Evolutionary conservation across 2,329 filamentous ascomycete species (phyloP).

Genomic region (Teratosphaeria zuluensis): DNA sequence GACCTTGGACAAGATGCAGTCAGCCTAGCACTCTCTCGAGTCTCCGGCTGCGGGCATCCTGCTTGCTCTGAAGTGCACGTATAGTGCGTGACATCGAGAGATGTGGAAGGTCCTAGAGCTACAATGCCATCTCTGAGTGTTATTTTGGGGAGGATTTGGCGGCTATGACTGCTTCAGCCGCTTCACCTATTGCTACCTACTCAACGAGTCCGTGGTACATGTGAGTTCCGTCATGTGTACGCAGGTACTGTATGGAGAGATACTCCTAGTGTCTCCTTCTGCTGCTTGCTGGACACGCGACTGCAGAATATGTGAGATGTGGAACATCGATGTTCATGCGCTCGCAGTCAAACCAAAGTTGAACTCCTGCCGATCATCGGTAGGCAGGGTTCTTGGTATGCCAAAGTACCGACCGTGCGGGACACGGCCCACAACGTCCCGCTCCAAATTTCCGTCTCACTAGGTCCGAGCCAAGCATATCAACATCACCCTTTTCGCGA

Average conservation of each 20-base stretch:
- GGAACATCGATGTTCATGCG: no score
- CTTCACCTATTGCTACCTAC: not conserved
- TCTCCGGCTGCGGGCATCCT: not conserved
- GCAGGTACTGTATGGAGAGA: not conserved
- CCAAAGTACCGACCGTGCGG: not conserved
- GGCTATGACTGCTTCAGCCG: not conserved
- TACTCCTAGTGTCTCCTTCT: no score
- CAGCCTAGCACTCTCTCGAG: not conserved
- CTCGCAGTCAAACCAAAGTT: not conserved
- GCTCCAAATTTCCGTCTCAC: not conserved
- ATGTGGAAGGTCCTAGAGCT: not conserved
- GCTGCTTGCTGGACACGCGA: no score
- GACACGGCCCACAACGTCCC: not conserved
- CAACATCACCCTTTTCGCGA: not conserved
- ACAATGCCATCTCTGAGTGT: not conserved
- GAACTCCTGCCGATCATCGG: not conserved
- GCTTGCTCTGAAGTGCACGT: not conserved
- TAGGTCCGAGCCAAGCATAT: not conserved
- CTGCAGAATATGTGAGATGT: no score
- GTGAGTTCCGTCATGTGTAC: not conserved
- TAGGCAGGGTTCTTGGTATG: no score
- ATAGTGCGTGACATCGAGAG: not conserved
- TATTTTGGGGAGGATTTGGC: not conserved
- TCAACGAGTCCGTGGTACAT: not conserved
- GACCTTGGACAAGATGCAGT: not conserved